Percentiles rank a stretch among this genome's conserved stretches.
Conservation (phyloP, 2,329 filamentous ascomycete species). For the Neonectria faginata region DNA sequence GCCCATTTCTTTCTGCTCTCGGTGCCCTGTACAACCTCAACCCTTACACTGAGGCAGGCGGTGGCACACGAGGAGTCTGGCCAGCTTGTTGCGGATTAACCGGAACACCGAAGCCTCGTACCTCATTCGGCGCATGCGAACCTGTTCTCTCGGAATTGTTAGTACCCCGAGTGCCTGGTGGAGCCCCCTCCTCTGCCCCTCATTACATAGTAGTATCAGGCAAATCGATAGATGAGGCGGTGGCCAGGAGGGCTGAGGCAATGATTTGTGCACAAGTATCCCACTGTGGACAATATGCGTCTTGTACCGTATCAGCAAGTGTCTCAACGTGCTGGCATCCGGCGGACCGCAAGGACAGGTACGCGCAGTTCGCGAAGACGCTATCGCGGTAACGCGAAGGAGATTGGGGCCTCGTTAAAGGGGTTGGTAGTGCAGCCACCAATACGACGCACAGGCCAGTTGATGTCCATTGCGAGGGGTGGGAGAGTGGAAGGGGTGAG, state of each 20-base stretch:
- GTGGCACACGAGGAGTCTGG: neutral
- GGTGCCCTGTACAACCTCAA: neutral
- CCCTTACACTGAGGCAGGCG: neutral
- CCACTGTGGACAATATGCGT: constrained; percentile 8
- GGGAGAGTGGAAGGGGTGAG: constrained; percentile 24
- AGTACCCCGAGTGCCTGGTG: constrained; percentile 29
- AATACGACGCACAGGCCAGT: constrained; percentile 15
- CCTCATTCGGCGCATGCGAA: constrained; percentile 4
- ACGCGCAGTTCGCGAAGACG: constrained; percentile 34
- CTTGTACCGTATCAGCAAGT: constrained; percentile 3
- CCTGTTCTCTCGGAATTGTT: constrained; percentile 30
- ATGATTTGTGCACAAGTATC: constrained; percentile 33
- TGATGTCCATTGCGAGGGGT: constrained; percentile 7
- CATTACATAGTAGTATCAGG: constrained; percentile 8
- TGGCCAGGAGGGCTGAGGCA: constrained; percentile 35
- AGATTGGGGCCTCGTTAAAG: constrained; percentile 44
- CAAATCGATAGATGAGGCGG: constrained; percentile 24
- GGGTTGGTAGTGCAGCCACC: constrained; percentile 43
- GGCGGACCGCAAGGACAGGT: constrained; percentile 37
- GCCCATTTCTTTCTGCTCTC: neutral
- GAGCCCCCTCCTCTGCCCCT: constrained; percentile 16
- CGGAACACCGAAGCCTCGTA: neutral
- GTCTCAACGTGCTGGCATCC: constrained; percentile 26
- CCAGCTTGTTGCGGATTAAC: neutral
- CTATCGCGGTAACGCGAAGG: constrained; percentile 37